Percentiles rank a stretch among this genome's conserved stretches.
phyloP scores from a whole-genome alignment of 2,329 filamentous ascomycete species.

The Paradendryphiella salina region DNA sequence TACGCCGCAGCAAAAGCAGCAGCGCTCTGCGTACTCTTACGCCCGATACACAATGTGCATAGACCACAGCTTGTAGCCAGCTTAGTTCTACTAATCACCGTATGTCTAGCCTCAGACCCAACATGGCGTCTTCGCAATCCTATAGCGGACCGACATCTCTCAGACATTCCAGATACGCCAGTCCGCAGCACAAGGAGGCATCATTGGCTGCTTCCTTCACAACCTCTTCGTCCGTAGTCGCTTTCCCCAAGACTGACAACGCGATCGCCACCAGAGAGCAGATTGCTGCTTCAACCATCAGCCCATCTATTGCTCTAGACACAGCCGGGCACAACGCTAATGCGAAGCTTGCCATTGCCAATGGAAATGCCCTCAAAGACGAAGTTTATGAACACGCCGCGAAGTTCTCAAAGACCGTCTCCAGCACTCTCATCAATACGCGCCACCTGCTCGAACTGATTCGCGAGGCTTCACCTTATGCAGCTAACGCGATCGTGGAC shows the following conservation, averaged over 20 bases:
- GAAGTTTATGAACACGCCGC: slow-evolving; percentile 27
- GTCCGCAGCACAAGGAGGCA: slow-evolving; percentile 10
- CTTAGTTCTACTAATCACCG: background rate
- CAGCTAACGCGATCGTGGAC: slow-evolving; percentile 21
- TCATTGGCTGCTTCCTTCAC: slow-evolving; percentile 6
- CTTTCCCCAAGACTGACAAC: slow-evolving; percentile 4
- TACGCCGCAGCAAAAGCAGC: background rate
- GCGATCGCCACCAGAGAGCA: slow-evolving; percentile 35
- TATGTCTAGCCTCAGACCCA: background rate
- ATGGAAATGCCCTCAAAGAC: slow-evolving; percentile 23
- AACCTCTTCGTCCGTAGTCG: slow-evolving; percentile 1
- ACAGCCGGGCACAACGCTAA: slow-evolving; percentile 10
- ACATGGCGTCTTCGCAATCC: slow-evolving; percentile 10
- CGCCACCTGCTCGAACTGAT: slow-evolving; percentile 31
- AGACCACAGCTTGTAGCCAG: background rate
- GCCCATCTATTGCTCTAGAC: background rate
- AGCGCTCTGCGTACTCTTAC: background rate
- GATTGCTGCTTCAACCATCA: slow-evolving; percentile 17
- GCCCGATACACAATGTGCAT: background rate
- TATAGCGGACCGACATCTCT: slow-evolving; percentile 20
- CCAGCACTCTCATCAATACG: slow-evolving; percentile 22
- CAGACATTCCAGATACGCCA: slow-evolving; percentile 27
- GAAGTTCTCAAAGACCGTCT: slow-evolving; percentile 24
- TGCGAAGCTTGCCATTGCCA: slow-evolving; percentile 31
- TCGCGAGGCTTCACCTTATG: slow-evolving; percentile 19